Conservation (phyloP, 1,139 yeast species). For the Suhomyces bribrorum region DNA sequence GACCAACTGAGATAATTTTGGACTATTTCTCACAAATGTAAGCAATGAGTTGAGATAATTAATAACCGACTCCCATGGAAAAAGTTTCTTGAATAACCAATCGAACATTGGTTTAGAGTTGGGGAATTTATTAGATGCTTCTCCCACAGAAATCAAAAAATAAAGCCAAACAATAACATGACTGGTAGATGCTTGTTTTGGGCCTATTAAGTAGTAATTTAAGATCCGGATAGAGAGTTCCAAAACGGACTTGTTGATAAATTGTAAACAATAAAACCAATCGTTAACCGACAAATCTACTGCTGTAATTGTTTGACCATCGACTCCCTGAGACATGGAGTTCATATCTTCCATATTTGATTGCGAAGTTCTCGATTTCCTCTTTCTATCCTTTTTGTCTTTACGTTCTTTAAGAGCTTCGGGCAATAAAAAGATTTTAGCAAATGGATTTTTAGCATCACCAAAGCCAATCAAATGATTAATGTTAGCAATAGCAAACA, state of each 20-base stretch:
- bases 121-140: conserved; percentile 52
- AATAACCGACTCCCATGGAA: conserved; percentile 70
- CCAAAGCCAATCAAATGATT: conserved; percentile 78
- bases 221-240: conserved; percentile 67
- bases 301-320: conserved; percentile 39
- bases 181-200: conserved; percentile 66
- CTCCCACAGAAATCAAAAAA: conserved; percentile 62
- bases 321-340: conserved; percentile 22
- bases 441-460: conserved; percentile 71
- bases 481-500: conserved; percentile 74
- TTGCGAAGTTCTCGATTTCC: conserved; percentile 43
- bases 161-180: conserved; percentile 74
- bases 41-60: conserved; percentile 60
- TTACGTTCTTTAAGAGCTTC: conserved; percentile 70
- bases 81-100: conserved; percentile 52
- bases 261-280: conserved; percentile 60
- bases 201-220: conserved; percentile 66
- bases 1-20: conserved; percentile 24
- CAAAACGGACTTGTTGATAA: conserved; percentile 62
- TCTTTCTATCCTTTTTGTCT: conserved; percentile 67
- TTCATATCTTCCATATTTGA: conserved; percentile 21
- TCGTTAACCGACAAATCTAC: conserved; percentile 49
- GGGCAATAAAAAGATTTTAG: conserved; percentile 67
- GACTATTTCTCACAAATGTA: conserved; percentile 32
- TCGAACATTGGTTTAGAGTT: conserved; percentile 50